Conservation (phyloP, 176 grass and related monocot genomes). For the Cocos nucifera region DNA sequence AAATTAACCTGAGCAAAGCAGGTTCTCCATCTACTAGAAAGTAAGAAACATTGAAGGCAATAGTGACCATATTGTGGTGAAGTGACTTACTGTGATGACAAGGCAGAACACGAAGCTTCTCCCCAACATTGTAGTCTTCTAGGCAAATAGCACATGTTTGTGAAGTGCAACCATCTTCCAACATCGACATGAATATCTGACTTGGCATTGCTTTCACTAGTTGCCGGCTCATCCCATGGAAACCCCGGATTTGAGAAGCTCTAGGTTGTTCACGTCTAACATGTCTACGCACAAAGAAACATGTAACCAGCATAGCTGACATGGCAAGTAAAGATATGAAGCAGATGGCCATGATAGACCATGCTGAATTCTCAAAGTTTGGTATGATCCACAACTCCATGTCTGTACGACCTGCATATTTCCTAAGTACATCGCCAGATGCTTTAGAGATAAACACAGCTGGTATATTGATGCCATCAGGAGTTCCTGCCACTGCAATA, state of each 20-base stretch:
- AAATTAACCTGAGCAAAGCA: no score
- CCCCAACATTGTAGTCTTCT: constrained; percentile 77
- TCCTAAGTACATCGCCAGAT: constrained; percentile 59
- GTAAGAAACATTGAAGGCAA: neutral
- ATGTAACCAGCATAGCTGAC: constrained; percentile 75
- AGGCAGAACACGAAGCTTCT: constrained; percentile 71
- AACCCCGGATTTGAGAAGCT: constrained; percentile 37
- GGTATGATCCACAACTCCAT: constrained; percentile 85
- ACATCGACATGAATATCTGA: constrained; percentile 58
- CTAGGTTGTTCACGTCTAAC: constrained; percentile 42
- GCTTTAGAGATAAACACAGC: constrained; percentile 68
- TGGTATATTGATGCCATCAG: constrained; percentile 62
- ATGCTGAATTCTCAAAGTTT: constrained; percentile 59
- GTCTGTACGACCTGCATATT: constrained; percentile 52
- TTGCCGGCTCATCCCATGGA: constrained; percentile 79
- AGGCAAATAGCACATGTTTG: constrained; percentile 81
- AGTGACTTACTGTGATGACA: constrained; percentile 76
- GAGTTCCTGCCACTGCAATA: constrained; percentile 84
- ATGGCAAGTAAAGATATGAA: constrained; percentile 90
- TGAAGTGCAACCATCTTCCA: constrained; percentile 78
- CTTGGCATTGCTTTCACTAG: constrained; percentile 85
- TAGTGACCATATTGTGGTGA: neutral
- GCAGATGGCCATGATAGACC: constrained; percentile 71
- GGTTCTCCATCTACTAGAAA: neutral
- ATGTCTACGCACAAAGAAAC: constrained; percentile 77